A percentile compares a stretch with the other conserved stretches of the same genome.
These are phyloP conservation scores for Eimeria praecox DNA, from an alignment of 169 alveolate genomes.

Conservation along the genomic window DNA sequence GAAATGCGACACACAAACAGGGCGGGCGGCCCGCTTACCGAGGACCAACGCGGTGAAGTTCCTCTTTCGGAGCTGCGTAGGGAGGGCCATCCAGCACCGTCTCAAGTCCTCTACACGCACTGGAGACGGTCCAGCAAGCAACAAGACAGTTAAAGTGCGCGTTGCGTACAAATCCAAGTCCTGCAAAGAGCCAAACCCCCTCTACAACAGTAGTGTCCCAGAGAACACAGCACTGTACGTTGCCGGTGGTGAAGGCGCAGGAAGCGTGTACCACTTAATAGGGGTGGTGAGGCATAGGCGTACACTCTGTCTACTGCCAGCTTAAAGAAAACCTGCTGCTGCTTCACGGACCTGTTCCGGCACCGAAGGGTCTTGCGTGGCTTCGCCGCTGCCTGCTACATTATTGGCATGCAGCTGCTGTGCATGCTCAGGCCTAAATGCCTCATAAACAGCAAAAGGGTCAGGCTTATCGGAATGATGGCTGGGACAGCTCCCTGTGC, in stretches of 20 bases:
- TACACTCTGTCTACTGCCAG: neutral
- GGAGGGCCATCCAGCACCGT: constrained; percentile 62
- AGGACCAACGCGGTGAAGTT: constrained; percentile 20
- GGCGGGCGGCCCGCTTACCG: neutral
- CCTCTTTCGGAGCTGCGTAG: constrained; percentile 27
- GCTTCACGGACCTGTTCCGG: constrained; percentile 56
- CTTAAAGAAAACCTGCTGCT: neutral
- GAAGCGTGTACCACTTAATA: neutral
- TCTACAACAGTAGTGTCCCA: neutral
- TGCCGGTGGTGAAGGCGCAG: neutral
- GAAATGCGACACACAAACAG: neutral
- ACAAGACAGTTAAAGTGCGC: constrained; percentile 28
- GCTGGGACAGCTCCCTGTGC: neutral
- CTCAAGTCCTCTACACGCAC: constrained; percentile 56
- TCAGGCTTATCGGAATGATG: neutral
- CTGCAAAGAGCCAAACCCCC: neutral
- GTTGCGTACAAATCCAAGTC: constrained; percentile 15
- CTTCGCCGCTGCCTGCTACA: constrained; percentile 18
- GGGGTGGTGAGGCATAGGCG: neutral
- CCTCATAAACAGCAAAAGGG: constrained; percentile 34
- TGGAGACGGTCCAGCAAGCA: constrained; percentile 61
- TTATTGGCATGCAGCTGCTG: neutral
- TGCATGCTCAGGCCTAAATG: neutral
- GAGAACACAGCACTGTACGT: neutral
- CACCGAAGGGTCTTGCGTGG: constrained; percentile 33